Conservation (phyloP, 2,329 filamentous ascomycete species). For the Fusarium foetens region DNA sequence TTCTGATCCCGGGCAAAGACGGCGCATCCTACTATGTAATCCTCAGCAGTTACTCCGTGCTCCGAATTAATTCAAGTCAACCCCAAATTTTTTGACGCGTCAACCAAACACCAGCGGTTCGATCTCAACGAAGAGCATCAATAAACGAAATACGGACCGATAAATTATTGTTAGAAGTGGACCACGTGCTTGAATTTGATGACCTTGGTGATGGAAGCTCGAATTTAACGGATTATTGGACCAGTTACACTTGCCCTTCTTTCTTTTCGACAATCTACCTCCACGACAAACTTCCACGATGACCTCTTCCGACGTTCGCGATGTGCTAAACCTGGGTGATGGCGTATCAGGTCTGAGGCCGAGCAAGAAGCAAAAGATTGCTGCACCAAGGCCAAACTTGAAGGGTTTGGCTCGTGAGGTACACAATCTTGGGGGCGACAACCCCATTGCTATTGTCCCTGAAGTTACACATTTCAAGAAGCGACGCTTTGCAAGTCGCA, state of each 20-base stretch:
- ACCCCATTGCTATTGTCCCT: conserved; percentile 73
- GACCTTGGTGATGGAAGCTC: conserved; percentile 38
- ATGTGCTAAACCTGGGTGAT: conserved; percentile 84
- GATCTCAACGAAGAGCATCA: conserved; percentile 10
- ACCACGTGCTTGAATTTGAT: conserved; percentile 16
- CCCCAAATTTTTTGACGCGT: conserved; percentile 36
- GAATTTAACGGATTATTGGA: conserved; percentile 19
- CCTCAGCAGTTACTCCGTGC: conserved; percentile 1
- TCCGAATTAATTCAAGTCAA: conserved; percentile 4
- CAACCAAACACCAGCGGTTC: conserved; percentile 7
- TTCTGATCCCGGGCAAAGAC: neutral
- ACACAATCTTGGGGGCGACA: conserved; percentile 72
- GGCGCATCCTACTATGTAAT: conserved; percentile 7
- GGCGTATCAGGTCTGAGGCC: conserved; percentile 62
- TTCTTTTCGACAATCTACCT: neutral
- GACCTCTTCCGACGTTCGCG: conserved; percentile 84
- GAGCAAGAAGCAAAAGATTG: conserved; percentile 79
- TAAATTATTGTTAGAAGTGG: neutral
- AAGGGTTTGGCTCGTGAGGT: conserved; percentile 74
- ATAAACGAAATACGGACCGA: neutral
- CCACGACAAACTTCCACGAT: conserved; percentile 56
- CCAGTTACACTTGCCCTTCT: neutral
- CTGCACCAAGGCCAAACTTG: conserved; percentile 67
- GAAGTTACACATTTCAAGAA: conserved; percentile 70
- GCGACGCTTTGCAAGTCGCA: conserved; percentile 63